Conservation (phyloP, 345 rosid genomes). For the Lepidium aucheri region DNA sequence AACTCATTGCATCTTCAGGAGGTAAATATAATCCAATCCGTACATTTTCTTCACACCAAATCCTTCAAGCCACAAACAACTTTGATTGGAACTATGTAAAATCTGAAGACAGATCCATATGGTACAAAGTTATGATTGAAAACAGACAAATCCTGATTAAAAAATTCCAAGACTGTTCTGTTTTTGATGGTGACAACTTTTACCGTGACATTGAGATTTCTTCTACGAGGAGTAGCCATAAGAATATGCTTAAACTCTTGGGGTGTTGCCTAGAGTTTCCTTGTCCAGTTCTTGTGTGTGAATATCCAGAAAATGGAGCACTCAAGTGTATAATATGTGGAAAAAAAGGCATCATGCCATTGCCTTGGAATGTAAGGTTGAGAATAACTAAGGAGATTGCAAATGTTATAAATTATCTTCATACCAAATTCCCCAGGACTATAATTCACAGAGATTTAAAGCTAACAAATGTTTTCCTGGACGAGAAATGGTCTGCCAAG, state of each 20-base stretch:
- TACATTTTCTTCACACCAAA: slow-evolving; percentile 11
- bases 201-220: slow-evolving; percentile 12
- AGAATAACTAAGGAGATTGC: slow-evolving; percentile 14
- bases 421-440: slow-evolving; percentile 10
- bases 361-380: slow-evolving; percentile 17
- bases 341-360: neutral
- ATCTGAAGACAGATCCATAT: slow-evolving; percentile 1
- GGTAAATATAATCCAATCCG: slow-evolving; percentile 17
- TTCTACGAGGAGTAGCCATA: slow-evolving; percentile 16
- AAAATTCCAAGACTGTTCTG: neutral
- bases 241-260: slow-evolving; percentile 12
- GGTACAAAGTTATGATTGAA: slow-evolving; percentile 5
- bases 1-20: slow-evolving; percentile 20
- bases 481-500: slow-evolving; percentile 1
- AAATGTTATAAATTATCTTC: slow-evolving; percentile 11
- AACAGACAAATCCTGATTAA: slow-evolving; percentile 13
- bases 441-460: slow-evolving; percentile 23
- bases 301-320: slow-evolving; percentile 11
- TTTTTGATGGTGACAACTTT: slow-evolving; percentile 2
- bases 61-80: slow-evolving; percentile 17
- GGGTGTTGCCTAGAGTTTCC: slow-evolving; percentile 19
- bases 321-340: neutral
- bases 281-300: slow-evolving; percentile 15
- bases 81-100: neutral
- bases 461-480: slow-evolving; percentile 18